A percentile compares a stretch with the other conserved stretches of the same genome.
Evolutionary conservation across 2,329 filamentous ascomycete species (phyloP).

Genomic region (Microcyclosporella mali): DNA sequence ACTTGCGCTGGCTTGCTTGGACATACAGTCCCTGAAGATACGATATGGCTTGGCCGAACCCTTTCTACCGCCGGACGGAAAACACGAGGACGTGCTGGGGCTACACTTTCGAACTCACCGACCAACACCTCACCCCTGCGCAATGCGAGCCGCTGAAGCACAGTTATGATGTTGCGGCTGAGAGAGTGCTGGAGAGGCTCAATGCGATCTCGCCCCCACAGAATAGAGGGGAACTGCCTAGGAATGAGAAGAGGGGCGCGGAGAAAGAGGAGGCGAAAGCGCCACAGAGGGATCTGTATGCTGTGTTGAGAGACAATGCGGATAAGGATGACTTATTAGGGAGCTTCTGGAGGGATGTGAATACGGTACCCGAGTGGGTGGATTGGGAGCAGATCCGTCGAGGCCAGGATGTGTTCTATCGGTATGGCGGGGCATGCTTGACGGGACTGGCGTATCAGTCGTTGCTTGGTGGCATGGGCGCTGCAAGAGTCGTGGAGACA

Average conservation of each 20-base stretch:
- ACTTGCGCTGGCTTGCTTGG: neutral
- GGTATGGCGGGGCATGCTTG: slow-evolving; percentile 63
- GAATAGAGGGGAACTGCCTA: slow-evolving; percentile 14
- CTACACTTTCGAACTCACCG: slow-evolving; percentile 63
- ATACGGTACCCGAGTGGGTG: slow-evolving; percentile 68
- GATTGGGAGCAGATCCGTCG: slow-evolving; percentile 69
- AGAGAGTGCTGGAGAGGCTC: slow-evolving; percentile 58
- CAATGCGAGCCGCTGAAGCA: slow-evolving; percentile 56
- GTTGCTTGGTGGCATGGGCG: slow-evolving; percentile 64
- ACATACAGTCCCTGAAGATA: neutral
- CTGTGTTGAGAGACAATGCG: slow-evolving; percentile 54
- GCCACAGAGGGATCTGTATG: slow-evolving; percentile 55
- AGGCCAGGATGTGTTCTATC: slow-evolving; percentile 71
- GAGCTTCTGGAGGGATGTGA: slow-evolving; percentile 60
- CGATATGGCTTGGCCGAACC: slow-evolving; percentile 40
- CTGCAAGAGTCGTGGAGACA: slow-evolving; percentile 67
- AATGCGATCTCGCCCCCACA: slow-evolving; percentile 54
- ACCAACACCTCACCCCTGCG: slow-evolving; percentile 55
- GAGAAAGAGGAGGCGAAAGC: slow-evolving; percentile 26
- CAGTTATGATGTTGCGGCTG: slow-evolving; percentile 62
- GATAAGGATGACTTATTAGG: slow-evolving; percentile 50
- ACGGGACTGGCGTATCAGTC: slow-evolving; percentile 60
- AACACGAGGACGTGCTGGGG: slow-evolving; percentile 53
- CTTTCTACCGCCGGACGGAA: slow-evolving; percentile 37
- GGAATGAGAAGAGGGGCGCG: neutral